A percentile compares a stretch with the other conserved stretches of the same genome.
Conservation (phyloP, 768 basidiomycete species). For the Leccinellum albellum region DNA sequence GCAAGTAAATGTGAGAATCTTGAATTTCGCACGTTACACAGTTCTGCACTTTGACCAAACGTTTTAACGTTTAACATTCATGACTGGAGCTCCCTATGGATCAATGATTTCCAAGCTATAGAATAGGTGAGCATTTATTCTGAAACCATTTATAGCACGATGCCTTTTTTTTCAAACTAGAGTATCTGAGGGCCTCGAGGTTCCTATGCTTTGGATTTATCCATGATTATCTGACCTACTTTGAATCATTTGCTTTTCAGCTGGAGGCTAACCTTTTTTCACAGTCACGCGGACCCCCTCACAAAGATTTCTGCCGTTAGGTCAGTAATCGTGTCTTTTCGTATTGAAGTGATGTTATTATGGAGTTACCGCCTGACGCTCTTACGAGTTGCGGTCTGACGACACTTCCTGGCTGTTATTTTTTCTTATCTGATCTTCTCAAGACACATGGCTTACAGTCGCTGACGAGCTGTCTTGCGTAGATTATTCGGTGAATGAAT, state of each 20-base stretch:
- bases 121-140: background rate
- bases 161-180: slow-evolving; percentile 1
- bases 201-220: background rate
- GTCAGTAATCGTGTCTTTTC: background rate
- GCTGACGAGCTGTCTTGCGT: background rate
- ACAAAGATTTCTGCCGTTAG: background rate
- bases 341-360: slow-evolving; percentile 11
- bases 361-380: slow-evolving; percentile 17
- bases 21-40: too few species aligned
- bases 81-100: background rate
- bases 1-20: slow-evolving; percentile 2
- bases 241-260: background rate
- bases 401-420: slow-evolving; percentile 14
- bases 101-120: background rate
- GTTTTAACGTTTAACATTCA: too few species aligned
- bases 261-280: background rate
- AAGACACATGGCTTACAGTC: background rate
- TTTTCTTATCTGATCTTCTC: slow-evolving; percentile 10
- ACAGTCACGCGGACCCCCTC: background rate
- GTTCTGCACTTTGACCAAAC: too few species aligned
- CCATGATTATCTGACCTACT: background rate
- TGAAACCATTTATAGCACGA: background rate
- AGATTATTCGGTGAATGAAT: background rate
- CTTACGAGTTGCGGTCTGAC: slow-evolving; percentile 5
- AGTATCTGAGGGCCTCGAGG: slow-evolving; percentile 7